Conservation (phyloP, 768 basidiomycete species). For the Pluteus cervinus region DNA sequence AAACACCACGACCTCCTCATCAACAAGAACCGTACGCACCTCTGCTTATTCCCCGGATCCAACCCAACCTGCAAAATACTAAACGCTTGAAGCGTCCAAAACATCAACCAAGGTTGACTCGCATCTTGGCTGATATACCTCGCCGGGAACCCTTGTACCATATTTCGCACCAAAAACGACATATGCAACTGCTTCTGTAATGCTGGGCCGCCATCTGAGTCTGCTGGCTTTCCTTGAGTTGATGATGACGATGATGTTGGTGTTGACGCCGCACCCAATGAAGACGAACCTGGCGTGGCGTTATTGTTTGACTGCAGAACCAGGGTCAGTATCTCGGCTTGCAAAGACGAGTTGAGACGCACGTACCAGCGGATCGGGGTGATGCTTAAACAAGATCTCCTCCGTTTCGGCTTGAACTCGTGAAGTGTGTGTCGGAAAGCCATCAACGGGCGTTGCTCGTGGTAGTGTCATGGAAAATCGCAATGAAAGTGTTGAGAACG, state of each 20-base stretch:
- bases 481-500: slow-evolving; percentile 2
- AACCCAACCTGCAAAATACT: slow-evolving; percentile 71
- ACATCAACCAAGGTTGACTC: slow-evolving; percentile 91
- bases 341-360: slow-evolving; percentile 9
- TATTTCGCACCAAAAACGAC: slow-evolving; percentile 65
- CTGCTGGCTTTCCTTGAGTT: too few species aligned
- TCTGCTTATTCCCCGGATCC: slow-evolving; percentile 71
- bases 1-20: slow-evolving; percentile 5
- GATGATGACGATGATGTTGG: too few species aligned
- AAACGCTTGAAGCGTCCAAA: slow-evolving; percentile 88
- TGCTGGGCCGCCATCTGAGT: slow-evolving; percentile 15
- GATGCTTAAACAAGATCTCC: slow-evolving; percentile 48
- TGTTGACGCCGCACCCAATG: too few species aligned
- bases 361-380: slow-evolving; percentile 24
- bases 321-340: too few species aligned
- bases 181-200: slow-evolving; percentile 66
- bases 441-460: slow-evolving; percentile 44
- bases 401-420: slow-evolving; percentile 60
- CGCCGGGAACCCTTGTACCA: slow-evolving; percentile 75
- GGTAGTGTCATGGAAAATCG: slow-evolving; percentile 13
- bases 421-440: slow-evolving; percentile 60
- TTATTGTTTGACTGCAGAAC: too few species aligned
- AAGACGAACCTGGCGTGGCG: too few species aligned
- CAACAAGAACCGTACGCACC: slow-evolving; percentile 36
- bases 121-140: slow-evolving; percentile 86